Base-by-base conservation (phyloP, 2,329 filamentous ascomycete species). In the Diaporthe ilicicola region DNA sequence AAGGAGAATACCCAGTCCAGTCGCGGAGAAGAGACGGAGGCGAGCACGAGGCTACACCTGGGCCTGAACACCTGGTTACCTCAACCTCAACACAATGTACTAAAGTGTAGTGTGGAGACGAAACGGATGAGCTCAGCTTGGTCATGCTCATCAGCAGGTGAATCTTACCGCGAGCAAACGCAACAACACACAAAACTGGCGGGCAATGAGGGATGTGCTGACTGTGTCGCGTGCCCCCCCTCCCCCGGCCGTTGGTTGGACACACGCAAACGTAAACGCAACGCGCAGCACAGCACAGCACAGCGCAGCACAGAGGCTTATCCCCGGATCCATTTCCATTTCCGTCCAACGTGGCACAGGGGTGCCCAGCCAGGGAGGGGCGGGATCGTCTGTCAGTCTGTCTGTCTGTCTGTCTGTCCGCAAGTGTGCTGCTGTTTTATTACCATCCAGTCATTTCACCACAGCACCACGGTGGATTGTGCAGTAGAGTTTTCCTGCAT, bases 281-380 rank as follows among this genome's bases (percentile, higher is more conserved):
- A 39, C 37, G 37, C 37, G 32, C 9, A 39, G 13, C 37, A 15
- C 37, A 39, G 13, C 37, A 34, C 32, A 34, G 32, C 32, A 34
- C 32, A 34, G 54, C 37, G 6, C 54, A 42, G 55, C 37, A 59
- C 55, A 8, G 37, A 37, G 55, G 55, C 55, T 61, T 61, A 46
- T 61, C 39, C 39, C 55, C 37, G 56, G 56, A 4, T 39, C 24
- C 50, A 22, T 61, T 29, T 29, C 39, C 39, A 61, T 61, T 29
- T 29, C 39, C 39, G 46, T 61, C 39, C 56, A 61, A 46, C 56
- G 56, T 46, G 39, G 55, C 37, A 29, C 53, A 37, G n/a, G 53
- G 46, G 32, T 19, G 7, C 13, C 17, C 15, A 42, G 10, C 6
- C 37, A 39, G 37, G 37, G 37, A 12, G 37, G 37, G 37, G 37